These are phyloP conservation scores for Pistacia atlantica DNA, from an alignment of 345 rosid species.

Conservation along the genomic window DNA sequence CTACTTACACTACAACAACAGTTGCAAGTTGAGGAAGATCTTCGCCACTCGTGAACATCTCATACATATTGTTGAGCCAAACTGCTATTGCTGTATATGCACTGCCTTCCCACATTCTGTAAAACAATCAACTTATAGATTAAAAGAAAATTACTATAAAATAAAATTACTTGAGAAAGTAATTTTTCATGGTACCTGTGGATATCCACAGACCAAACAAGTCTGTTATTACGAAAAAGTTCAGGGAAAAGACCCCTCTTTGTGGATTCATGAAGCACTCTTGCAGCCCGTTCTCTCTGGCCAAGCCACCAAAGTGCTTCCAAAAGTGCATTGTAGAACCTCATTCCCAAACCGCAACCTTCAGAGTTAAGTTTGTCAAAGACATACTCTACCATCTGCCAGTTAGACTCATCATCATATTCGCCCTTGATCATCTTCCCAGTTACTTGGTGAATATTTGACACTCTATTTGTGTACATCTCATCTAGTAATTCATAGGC, in stretches of 20 bases:
- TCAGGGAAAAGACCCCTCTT: slow-evolving; percentile 91
- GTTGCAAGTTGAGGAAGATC: slow-evolving; percentile 86
- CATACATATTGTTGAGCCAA: slow-evolving; percentile 69
- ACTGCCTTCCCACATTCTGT: slow-evolving; percentile 94
- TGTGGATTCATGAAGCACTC: slow-evolving; percentile 78
- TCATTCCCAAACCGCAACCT: slow-evolving; percentile 84
- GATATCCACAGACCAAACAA: slow-evolving; percentile 84
- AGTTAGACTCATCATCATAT: slow-evolving; percentile 80
- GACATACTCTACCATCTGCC: slow-evolving; percentile 95
- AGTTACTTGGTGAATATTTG: slow-evolving; percentile 84
- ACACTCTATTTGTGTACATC: slow-evolving; percentile 70
- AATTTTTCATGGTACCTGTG: slow-evolving; percentile 60
- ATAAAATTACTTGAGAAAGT: slow-evolving; percentile 1
- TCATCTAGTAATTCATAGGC: slow-evolving; percentile 76
- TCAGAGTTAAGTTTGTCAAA: slow-evolving; percentile 86
- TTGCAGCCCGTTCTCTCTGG: slow-evolving; percentile 86
- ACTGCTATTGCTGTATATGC: slow-evolving; percentile 72
- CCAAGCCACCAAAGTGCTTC: slow-evolving; percentile 98
- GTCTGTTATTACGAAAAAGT: slow-evolving; percentile 82
- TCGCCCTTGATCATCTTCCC: slow-evolving; percentile 96
- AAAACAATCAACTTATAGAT: slow-evolving; percentile 28
- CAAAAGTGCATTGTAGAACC: slow-evolving; percentile 86
- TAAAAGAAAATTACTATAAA: slow-evolving; percentile 23
- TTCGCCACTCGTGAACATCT: slow-evolving; percentile 54
- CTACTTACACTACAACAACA: slow-evolving; percentile 78